A percentile compares a stretch with the other conserved stretches of the same genome.
phyloP scores from a whole-genome alignment of 768 basidiomycete genomes.

The Epithele typhae region DNA sequence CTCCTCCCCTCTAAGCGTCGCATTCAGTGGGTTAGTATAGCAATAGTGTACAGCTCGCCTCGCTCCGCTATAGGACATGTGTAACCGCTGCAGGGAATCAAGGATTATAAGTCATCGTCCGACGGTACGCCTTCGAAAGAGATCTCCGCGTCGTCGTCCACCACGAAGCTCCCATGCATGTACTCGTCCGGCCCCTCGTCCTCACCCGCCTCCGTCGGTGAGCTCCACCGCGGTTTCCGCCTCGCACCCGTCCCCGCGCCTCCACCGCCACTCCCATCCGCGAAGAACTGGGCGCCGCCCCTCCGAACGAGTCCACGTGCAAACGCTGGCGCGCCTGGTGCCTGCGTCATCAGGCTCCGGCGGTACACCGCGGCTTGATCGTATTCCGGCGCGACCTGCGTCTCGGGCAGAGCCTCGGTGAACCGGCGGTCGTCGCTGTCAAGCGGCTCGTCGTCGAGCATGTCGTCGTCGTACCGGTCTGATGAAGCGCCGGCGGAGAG shows the following conservation, averaged over 20 bases:
- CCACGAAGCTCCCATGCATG: slow-evolving; percentile 72
- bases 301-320: slow-evolving; percentile 43
- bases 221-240: slow-evolving; percentile 43
- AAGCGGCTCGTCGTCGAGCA: slow-evolving; percentile 33
- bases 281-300: slow-evolving; percentile 13
- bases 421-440: slow-evolving; percentile 72
- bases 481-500: slow-evolving; percentile 58
- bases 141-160: slow-evolving; percentile 72
- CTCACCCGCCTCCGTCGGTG: slow-evolving; percentile 41
- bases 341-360: slow-evolving; percentile 71
- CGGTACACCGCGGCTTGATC: slow-evolving; percentile 69
- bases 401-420: slow-evolving; percentile 55
- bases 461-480: slow-evolving; percentile 20
- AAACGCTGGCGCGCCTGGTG: slow-evolving; percentile 51
- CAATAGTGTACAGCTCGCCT: too few species aligned
- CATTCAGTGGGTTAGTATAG: too few species aligned
- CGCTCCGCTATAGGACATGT: too few species aligned
- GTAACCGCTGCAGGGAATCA: background rate
- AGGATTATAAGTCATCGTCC: slow-evolving; percentile 2
- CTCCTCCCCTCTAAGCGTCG: too few species aligned
- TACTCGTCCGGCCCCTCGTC: slow-evolving; percentile 61
- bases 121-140: slow-evolving; percentile 27
- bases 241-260: slow-evolving; percentile 20
- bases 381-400: slow-evolving; percentile 68
- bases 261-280: slow-evolving; percentile 21